These are phyloP conservation scores for Phytophthora fragariae DNA, from an alignment of 352 stramenopile genomes.

Conservation along the genomic window DNA sequence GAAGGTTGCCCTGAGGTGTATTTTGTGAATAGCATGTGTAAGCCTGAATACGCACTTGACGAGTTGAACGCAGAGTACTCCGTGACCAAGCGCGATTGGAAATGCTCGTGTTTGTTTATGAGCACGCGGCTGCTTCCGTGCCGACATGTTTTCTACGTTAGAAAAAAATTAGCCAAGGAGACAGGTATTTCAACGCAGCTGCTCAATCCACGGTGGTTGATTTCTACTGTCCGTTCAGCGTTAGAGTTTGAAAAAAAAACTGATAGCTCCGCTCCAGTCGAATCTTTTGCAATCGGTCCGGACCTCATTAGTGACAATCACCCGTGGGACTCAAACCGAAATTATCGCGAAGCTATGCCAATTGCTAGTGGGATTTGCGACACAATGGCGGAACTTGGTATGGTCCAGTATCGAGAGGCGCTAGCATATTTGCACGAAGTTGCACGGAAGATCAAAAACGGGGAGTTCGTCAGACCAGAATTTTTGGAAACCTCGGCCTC, in stretches of 20 bases:
- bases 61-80: constrained; percentile 4
- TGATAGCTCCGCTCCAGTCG: neutral
- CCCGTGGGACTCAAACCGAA: neutral
- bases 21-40: neutral
- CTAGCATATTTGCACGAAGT: neutral
- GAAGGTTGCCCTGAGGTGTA: neutral
- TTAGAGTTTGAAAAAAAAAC: neutral
- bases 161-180: neutral
- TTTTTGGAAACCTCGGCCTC: no score
- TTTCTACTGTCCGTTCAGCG: neutral
- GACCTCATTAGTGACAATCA: neutral
- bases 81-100: constrained; percentile 7
- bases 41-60: constrained; percentile 4
- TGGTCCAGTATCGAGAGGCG: neutral
- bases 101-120: constrained; percentile 16
- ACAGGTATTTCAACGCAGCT: constrained; percentile 1
- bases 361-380: neutral
- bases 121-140: constrained; percentile 10
- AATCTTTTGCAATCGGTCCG: neutral
- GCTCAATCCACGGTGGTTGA: constrained; percentile 3
- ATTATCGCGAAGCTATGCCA: neutral
- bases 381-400: constrained; percentile 1
- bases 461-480: neutral
- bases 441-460: neutral
- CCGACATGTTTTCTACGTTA: constrained; percentile 13